phyloP scores from a whole-genome alignment of 148 eudicot genomes.

The Vaccinium darrowii region DNA sequence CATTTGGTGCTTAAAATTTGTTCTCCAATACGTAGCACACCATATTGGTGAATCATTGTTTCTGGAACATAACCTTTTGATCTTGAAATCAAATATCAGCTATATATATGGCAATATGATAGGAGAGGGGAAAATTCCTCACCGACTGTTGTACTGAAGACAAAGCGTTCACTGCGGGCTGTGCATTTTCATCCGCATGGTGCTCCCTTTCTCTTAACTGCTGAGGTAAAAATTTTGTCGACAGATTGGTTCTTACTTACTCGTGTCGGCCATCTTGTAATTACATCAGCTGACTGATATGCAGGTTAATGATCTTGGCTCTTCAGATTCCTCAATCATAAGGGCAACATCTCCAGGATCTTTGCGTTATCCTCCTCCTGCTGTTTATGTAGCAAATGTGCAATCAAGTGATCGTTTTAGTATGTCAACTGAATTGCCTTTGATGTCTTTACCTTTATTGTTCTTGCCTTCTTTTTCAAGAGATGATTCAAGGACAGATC shows the following conservation, averaged over 20 bases:
- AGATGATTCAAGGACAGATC: slow-evolving; percentile 21
- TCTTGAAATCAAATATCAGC: slow-evolving; percentile 21
- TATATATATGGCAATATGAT: slow-evolving; percentile 34
- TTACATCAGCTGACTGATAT: slow-evolving; percentile 13
- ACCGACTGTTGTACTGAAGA: slow-evolving; percentile 31
- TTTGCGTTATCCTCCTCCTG: slow-evolving; percentile 28
- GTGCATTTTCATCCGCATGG: slow-evolving; percentile 38
- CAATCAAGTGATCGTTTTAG: slow-evolving; percentile 17
- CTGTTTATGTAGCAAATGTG: slow-evolving; percentile 23
- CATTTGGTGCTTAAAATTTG: not conserved
- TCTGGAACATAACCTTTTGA: slow-evolving; percentile 11
- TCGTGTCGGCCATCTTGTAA: slow-evolving; percentile 8
- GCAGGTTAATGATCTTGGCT: slow-evolving; percentile 41
- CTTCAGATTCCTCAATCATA: slow-evolving; percentile 33
- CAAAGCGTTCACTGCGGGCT: slow-evolving; percentile 36
- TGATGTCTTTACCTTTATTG: slow-evolving; percentile 23
- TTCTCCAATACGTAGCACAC: not conserved
- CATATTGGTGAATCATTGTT: not conserved
- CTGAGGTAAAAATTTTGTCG: slow-evolving; percentile 26
- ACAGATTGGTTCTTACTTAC: slow-evolving; percentile 8
- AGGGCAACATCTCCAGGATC: slow-evolving; percentile 23
- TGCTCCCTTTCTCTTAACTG: slow-evolving; percentile 35
- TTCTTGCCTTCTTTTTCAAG: slow-evolving; percentile 16
- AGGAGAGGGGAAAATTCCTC: slow-evolving; percentile 23
- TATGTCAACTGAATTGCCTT: slow-evolving; percentile 28